Percentiles rank a stretch among this genome's conserved stretches.
Conservation (phyloP, 2,329 filamentous ascomycete species). For the Volutella citrinella region DNA sequence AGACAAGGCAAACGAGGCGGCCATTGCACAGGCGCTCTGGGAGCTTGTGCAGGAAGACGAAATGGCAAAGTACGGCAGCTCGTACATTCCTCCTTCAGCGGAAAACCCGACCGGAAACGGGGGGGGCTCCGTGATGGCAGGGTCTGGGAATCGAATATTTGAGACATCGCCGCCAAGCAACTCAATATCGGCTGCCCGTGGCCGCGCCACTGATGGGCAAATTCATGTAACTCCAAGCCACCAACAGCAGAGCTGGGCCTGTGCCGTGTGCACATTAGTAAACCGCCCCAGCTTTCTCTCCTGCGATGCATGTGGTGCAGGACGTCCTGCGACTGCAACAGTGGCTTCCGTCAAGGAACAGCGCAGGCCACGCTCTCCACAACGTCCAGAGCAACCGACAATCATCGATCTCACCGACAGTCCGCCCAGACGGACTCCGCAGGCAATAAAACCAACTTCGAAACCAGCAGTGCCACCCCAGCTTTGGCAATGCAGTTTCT, state of each 20-base stretch:
- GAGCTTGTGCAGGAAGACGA: slow-evolving; percentile 84
- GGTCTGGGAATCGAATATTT: too few relatives aligned
- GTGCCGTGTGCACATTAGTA: slow-evolving; percentile 53
- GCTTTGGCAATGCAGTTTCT: slow-evolving; percentile 52
- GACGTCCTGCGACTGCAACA: too few relatives aligned
- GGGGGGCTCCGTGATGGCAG: slow-evolving; percentile 30
- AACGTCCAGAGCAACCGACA: slow-evolving; percentile 11
- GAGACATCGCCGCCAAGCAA: too few relatives aligned
- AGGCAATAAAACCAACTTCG: too few relatives aligned
- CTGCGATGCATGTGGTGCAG: slow-evolving; percentile 55
- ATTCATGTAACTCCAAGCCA: too few relatives aligned
- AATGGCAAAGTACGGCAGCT: slow-evolving; percentile 50
- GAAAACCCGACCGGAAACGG: slow-evolving; percentile 48
- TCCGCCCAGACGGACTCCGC: slow-evolving; percentile 28
- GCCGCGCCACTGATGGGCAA: too few relatives aligned
- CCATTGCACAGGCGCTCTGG: slow-evolving; percentile 81
- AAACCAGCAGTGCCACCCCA: slow-evolving; percentile 16
- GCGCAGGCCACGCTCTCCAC: slow-evolving; percentile 15
- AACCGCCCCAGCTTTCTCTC: slow-evolving; percentile 49
- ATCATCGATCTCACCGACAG: slow-evolving; percentile 35
- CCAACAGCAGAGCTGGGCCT: slow-evolving; percentile 55
- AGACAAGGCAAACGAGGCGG: slow-evolving; percentile 82
- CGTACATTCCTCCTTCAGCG: slow-evolving; percentile 48
- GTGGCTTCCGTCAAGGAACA: too few relatives aligned
- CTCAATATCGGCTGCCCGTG: too few relatives aligned